A percentile compares a stretch with the other conserved stretches of the same genome.
phyloP scores from a whole-genome alignment of 345 rosid species.

The Sonneratia alba region DNA sequence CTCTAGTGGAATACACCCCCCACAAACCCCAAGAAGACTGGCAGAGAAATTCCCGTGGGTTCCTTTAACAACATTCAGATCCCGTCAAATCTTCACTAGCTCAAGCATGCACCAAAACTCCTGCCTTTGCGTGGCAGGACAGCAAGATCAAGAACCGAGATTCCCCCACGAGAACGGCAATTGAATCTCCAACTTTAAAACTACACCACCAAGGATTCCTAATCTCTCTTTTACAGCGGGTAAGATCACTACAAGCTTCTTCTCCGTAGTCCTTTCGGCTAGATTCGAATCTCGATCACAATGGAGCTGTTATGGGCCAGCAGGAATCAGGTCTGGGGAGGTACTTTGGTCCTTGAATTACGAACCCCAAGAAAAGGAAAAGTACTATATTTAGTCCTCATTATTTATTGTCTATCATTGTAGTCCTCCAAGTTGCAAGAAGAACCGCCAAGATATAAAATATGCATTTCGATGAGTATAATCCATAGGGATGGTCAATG shows the following conservation, averaged over 20 bases:
- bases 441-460: too few species aligned
- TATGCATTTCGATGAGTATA: too few species aligned
- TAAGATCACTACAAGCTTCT: not conserved
- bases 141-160: not conserved
- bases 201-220: not conserved
- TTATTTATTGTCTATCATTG: not conserved
- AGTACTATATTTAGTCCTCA: not conserved
- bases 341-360: not conserved
- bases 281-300: not conserved
- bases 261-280: not conserved
- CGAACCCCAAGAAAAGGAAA: not conserved
- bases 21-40: too few species aligned
- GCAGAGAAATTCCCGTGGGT: too few species aligned
- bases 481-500: not conserved
- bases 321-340: not conserved
- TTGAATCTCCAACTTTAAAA: not conserved
- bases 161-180: not conserved
- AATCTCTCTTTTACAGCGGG: not conserved
- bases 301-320: not conserved
- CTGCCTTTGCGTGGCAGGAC: not conserved
- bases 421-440: not conserved
- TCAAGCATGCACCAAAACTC: not conserved
- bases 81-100: too few species aligned
- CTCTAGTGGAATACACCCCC: too few species aligned
- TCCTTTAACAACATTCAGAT: too few species aligned